phyloP scores from a whole-genome alignment of 2,329 filamentous ascomycete species.

The Trichoderma aggressivum region DNA sequence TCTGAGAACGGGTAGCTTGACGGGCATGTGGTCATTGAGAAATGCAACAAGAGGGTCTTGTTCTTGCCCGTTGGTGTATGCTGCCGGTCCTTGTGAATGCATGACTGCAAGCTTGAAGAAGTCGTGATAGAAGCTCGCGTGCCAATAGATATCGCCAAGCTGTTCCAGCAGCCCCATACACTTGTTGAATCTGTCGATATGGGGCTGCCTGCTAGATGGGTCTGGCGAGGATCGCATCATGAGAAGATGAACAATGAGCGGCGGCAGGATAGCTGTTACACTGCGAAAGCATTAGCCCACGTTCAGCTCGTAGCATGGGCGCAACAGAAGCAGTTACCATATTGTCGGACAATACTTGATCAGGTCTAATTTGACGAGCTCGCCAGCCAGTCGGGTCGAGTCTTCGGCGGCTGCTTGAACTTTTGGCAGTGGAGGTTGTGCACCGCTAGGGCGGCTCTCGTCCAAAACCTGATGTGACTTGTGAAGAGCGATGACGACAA shows the following conservation, averaged over 20 bases:
- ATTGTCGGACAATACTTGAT: constrained; percentile 22
- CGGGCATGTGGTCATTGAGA: constrained; percentile 11
- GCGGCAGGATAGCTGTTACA: constrained; percentile 21
- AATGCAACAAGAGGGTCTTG: constrained; percentile 14
- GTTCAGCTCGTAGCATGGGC: not conserved
- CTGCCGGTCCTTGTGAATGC: not conserved
- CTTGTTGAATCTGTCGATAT: constrained; percentile 15
- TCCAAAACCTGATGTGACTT: constrained; percentile 10
- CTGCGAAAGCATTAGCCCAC: constrained; percentile 6
- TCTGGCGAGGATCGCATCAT: constrained; percentile 11
- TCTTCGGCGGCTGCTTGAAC: constrained; percentile 20
- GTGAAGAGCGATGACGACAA: constrained; percentile 11
- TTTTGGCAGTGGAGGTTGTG: constrained; percentile 4
- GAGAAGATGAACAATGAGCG: constrained; percentile 23
- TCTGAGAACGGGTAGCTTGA: not conserved
- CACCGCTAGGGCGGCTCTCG: not conserved
- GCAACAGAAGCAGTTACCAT: constrained; percentile 9
- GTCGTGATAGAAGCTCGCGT: constrained; percentile 24
- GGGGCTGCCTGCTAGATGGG: not conserved
- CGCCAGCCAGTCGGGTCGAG: constrained; percentile 18
- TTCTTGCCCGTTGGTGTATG: not conserved
- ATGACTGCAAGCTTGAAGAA: constrained; percentile 21
- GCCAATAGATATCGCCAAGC: constrained; percentile 24
- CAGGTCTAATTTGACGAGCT: constrained; percentile 20
- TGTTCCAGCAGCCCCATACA: constrained; percentile 22